Evolutionary conservation across 1,284 basidiomycete species (phyloP), one percentile per base, ranked within the genome.

Genomic region (Cryptococcus sp.): DNA sequence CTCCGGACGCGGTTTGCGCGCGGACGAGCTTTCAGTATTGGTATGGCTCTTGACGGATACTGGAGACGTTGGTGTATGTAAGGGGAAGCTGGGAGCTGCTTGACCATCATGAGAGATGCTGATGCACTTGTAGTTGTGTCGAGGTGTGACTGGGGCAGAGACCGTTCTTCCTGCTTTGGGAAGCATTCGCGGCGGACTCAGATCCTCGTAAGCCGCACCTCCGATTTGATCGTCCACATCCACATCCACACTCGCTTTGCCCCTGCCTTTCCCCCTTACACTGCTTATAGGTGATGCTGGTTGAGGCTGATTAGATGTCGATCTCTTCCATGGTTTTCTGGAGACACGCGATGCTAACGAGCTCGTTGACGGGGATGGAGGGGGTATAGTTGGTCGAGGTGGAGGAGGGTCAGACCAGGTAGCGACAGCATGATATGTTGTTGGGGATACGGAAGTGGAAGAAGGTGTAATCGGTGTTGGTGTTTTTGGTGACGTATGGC

Each of bases 281-380:
- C 29, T 39, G 29, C 52, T 50, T 29, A 41, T 46, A 29, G 13
- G 41, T 7, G 41, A 8, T 2, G n/a, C n/a, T 16, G 41, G n/a
- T 44, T 7, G 3, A 15, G 29, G 34, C 22, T 51, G 34, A 20
- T 50, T 26, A 17, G 47, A n/a, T 3, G 41, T 38, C 40, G 38
- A 50, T 50, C 41, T 44, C n/a, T 54, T 56, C 59, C 59, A 61
- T 47, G 59, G 51, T 29, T 43, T 50, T 26, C 29, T 43, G 16
- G 19, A 17, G 41, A 52, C 17, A n/a, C 29, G 20, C 11, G 39
- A 41, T n/a, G 41, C 23, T 19, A 52, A 25, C 50, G 50, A 51
- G 37, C 37, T 39, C 11, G 50, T 25, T 37, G 34, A 20, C 7
- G 16, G 52, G 19, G 17, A 26, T 1, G 25, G 23, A 26, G 37